Evolutionary conservation across 768 basidiomycete genomes (phyloP), one percentile per base, ranked within the genome.

Genomic region (Nidularia sp.): DNA sequence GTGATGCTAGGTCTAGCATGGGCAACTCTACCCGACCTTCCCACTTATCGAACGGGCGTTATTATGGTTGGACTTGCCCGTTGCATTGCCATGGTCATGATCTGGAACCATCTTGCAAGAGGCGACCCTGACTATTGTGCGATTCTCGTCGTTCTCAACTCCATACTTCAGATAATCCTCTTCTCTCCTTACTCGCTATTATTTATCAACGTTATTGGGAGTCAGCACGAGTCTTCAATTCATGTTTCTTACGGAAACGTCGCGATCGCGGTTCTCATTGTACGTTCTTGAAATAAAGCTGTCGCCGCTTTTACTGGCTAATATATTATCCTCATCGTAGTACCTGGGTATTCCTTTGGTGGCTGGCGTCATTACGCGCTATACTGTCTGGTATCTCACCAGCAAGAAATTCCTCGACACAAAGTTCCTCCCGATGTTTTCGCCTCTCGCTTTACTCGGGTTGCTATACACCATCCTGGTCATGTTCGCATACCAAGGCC

Each of bases 1-100:
- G 60, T 91, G 13, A 94, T 93, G 91, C 79, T 92, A n/a, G 90
- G 74, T 2, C 62, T 90, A 29, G 90, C 91, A 1, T 93, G 90
- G 88, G 89, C 87, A 9, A 88, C 89, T 3, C 75, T 93, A 0
- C 91, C 90, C 1, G 90, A 93, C 62, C 75, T 87, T 1, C 82
- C 84, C 18, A 76, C 77, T 2, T 89, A 91, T 61, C 79, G 90
- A 22, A 80, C 81, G 0, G 92, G 92, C 2, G 86, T 94, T 2
- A 85, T 93, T 59, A 73, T 93, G 70, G 90, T 93, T 34, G 91
- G 92, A 7, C 66, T 90, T 22, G 88, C 86, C 9, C 72, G 85
- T 45, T 88, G 79, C 60, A 84, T 82, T 50, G 84, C 85, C 2
- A 86, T 85, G 85, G 86, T 89, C 54, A 80, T 88, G 72, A 86